Conservation (phyloP, 2,329 filamentous ascomycete genomes). For the Incumbomyces delicatus region DNA sequence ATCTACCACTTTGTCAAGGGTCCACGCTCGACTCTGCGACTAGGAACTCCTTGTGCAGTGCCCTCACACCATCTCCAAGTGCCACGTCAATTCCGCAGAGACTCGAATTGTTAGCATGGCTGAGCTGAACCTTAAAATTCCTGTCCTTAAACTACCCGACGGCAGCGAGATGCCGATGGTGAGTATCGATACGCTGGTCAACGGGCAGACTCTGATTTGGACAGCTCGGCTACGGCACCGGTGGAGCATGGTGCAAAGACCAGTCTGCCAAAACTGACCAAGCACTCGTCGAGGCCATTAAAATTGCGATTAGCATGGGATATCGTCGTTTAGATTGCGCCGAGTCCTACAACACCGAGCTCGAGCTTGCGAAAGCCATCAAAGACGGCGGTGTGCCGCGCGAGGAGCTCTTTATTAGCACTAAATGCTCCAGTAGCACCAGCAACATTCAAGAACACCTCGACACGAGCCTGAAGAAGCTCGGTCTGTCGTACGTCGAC, state of each 20-base stretch:
- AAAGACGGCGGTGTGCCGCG: conserved; percentile 36
- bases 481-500: conserved; percentile 53
- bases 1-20: too few species aligned
- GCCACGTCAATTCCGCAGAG: too few species aligned
- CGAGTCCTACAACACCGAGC: conserved; percentile 44
- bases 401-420: conserved; percentile 44
- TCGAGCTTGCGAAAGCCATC: conserved; percentile 40
- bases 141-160: conserved; percentile 18
- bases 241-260: conserved; percentile 55
- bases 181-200: conserved; percentile 1
- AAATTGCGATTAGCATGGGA: conserved; percentile 48
- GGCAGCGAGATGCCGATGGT: conserved; percentile 21
- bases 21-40: too few species aligned
- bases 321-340: conserved; percentile 56
- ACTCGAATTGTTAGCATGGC: conserved; percentile 12
- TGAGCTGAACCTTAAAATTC: conserved; percentile 18
- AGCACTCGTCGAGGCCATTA: conserved; percentile 44
- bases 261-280: conserved; percentile 41
- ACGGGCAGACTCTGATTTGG: background rate
- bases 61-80: too few species aligned
- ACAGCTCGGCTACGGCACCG: conserved; percentile 52
- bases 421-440: conserved; percentile 47
- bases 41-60: too few species aligned
- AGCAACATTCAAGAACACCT: conserved; percentile 47
- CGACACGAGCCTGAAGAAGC: conserved; percentile 47